A percentile compares a stretch with the other conserved stretches of the same genome.
phyloP scores from a whole-genome alignment of 129 eudicot genomes.

The Centaurea solstitialis region DNA sequence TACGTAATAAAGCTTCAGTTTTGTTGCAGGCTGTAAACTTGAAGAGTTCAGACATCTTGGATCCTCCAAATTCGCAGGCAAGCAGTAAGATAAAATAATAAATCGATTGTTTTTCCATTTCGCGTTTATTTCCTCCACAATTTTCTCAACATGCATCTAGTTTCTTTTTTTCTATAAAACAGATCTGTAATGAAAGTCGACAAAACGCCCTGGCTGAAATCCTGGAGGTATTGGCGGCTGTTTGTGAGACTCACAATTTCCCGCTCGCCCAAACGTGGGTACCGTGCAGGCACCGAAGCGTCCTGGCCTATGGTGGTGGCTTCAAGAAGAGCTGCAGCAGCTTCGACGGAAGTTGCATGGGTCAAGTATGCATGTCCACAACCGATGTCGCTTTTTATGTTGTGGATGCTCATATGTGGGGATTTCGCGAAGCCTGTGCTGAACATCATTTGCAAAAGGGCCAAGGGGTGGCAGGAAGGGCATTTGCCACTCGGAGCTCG shows the following conservation, averaged over 20 bases:
- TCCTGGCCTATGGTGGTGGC: conserved; percentile 91
- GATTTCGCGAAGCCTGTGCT: conserved; percentile 88
- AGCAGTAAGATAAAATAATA: conserved; percentile 35
- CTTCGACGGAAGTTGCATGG: conserved; percentile 96
- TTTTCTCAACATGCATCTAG: conserved; percentile 28
- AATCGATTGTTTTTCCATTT: background rate
- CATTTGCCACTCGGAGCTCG: conserved; percentile 62
- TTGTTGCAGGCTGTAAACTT: conserved; percentile 92
- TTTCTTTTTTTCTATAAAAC: conserved; percentile 31
- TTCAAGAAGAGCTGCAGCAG: conserved; percentile 87
- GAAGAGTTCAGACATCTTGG: conserved; percentile 92
- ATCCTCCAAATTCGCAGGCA: conserved; percentile 84
- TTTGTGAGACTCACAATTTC: conserved; percentile 78
- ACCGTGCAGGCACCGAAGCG: conserved; percentile 91
- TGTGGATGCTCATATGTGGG: conserved; percentile 90
- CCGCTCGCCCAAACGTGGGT: conserved; percentile 98
- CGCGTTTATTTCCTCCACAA: background rate
- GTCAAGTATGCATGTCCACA: conserved; percentile 94
- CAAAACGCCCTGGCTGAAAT: conserved; percentile 87
- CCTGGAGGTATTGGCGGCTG: conserved; percentile 77
- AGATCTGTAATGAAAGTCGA: conserved; percentile 93
- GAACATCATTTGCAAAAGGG: conserved; percentile 94
- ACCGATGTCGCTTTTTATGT: conserved; percentile 87
- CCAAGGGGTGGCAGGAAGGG: conserved; percentile 94
- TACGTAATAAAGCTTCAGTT: conserved; percentile 40